Evolutionary conservation across 1,139 yeast species (phyloP).

Genomic region (Sugiyamaella paludigena): DNA sequence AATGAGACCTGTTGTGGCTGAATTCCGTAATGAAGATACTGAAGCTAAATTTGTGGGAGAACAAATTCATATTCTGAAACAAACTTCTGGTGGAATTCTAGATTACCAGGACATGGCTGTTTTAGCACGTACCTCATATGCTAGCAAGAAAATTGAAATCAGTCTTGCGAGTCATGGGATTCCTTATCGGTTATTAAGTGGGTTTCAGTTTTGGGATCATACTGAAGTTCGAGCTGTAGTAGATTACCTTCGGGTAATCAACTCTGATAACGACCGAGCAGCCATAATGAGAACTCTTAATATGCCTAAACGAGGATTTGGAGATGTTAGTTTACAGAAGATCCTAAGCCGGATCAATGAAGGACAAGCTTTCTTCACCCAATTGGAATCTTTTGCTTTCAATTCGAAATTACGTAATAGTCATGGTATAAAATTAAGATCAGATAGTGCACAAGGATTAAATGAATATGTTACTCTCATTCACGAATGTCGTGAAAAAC

Average conservation of each 20-base stretch:
- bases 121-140: conserved; percentile 60
- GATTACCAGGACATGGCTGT: conserved; percentile 63
- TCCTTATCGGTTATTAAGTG: conserved; percentile 67
- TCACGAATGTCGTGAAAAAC: conserved; percentile 31
- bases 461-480: conserved; percentile 38
- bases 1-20: conserved; percentile 45
- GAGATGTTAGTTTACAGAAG: conserved; percentile 50
- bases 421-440: conserved; percentile 4
- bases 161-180: conserved; percentile 54
- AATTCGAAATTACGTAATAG: background rate
- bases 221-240: conserved; percentile 63
- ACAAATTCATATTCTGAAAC: conserved; percentile 46
- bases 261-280: conserved; percentile 55
- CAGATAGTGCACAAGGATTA: conserved; percentile 22
- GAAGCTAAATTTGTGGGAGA: conserved; percentile 62
- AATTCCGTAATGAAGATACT: conserved; percentile 41
- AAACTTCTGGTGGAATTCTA: conserved; percentile 33
- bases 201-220: conserved; percentile 77
- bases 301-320: conserved; percentile 70
- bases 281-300: conserved; percentile 59
- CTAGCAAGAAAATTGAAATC: conserved; percentile 59
- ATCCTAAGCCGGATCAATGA: conserved; percentile 11
- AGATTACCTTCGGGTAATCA: conserved; percentile 61
- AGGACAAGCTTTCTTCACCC: conserved; percentile 10
- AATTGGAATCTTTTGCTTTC: conserved; percentile 11